These are phyloP conservation scores for Tylopilus subfusipes DNA, from an alignment of 768 basidiomycete genomes.

Conservation along the genomic window DNA sequence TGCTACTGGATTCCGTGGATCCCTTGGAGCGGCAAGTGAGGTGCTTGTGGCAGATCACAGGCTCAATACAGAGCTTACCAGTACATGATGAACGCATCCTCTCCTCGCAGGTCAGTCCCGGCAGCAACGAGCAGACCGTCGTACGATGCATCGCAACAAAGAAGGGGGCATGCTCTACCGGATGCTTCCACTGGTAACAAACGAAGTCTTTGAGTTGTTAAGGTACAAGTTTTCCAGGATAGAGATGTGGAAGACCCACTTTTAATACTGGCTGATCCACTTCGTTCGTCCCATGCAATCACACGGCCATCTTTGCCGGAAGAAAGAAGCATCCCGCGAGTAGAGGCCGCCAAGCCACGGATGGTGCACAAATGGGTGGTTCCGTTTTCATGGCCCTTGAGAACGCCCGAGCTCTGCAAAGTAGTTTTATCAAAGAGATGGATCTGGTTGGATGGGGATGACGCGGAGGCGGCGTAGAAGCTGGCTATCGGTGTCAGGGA, in stretches of 20 bases:
- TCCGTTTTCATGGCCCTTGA: slow-evolving; percentile 55
- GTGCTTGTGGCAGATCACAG: neutral
- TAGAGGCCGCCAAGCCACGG: slow-evolving; percentile 38
- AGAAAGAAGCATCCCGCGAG: slow-evolving; percentile 50
- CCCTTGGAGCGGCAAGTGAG: slow-evolving; percentile 51
- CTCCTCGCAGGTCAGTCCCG: slow-evolving; percentile 75
- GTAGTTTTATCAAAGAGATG: slow-evolving; percentile 62
- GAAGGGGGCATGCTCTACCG: slow-evolving; percentile 42
- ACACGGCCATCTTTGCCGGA: slow-evolving; percentile 71
- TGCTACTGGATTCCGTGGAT: slow-evolving; percentile 70
- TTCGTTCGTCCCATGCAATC: slow-evolving; percentile 72
- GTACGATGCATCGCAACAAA: slow-evolving; percentile 67
- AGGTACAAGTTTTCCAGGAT: slow-evolving; percentile 12
- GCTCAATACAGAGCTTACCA: slow-evolving; percentile 49
- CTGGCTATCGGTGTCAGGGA: slow-evolving; percentile 46
- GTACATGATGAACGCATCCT: slow-evolving; percentile 81
- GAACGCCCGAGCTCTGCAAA: slow-evolving; percentile 42
- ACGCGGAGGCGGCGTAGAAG: slow-evolving; percentile 61
- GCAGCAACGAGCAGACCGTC: slow-evolving; percentile 75
- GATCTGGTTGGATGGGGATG: slow-evolving; percentile 60
- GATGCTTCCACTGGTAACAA: slow-evolving; percentile 44
- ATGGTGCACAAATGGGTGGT: slow-evolving; percentile 54
- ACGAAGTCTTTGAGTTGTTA: slow-evolving; percentile 38
- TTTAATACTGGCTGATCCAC: slow-evolving; percentile 48
- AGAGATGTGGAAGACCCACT: slow-evolving; percentile 42